These are phyloP conservation scores for Priceomyces medius DNA, from an alignment of 805 yeast genomes.

Conservation along the genomic window DNA sequence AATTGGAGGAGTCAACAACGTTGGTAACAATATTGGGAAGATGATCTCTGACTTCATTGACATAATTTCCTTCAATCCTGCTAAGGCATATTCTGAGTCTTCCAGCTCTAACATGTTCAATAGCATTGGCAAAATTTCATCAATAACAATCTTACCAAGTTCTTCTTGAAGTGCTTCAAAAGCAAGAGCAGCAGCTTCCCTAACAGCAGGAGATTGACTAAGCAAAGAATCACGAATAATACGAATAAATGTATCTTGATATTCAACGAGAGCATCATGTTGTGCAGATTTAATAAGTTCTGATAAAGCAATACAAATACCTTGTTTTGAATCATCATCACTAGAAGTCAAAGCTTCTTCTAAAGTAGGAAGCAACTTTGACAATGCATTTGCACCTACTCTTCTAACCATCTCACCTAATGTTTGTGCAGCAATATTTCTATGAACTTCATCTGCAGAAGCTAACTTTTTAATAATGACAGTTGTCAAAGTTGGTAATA, in stretches of 20 bases:
- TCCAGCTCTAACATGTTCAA: conserved; percentile 60
- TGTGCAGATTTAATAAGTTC: conserved; percentile 80
- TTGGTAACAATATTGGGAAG: conserved; percentile 90
- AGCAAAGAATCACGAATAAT: conserved; percentile 78
- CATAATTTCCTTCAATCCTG: conserved; percentile 90
- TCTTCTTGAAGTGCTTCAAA: conserved; percentile 83
- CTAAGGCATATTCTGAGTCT: conserved; percentile 70
- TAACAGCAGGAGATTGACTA: conserved; percentile 69
- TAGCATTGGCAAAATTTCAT: conserved; percentile 82
- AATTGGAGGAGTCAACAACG: conserved; percentile 77
- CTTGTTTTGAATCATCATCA: conserved; percentile 88
- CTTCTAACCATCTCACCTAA: conserved; percentile 93
- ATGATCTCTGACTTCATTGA: conserved; percentile 84
- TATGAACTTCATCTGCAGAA: conserved; percentile 71
- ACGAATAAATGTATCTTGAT: conserved; percentile 66
- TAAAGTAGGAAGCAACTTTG: conserved; percentile 81
- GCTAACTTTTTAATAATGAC: conserved; percentile 83
- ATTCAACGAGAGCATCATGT: conserved; percentile 56
- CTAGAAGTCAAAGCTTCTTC: conserved; percentile 57
- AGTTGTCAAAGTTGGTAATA: conserved; percentile 77
- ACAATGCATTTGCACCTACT: conserved; percentile 84
- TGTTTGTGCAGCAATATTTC: conserved; percentile 88
- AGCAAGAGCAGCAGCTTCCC: conserved; percentile 89
- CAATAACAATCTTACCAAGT: conserved; percentile 83
- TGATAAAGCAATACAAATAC: conserved; percentile 89